Evolutionary conservation across 768 basidiomycete genomes (phyloP).

Genomic region (Lactifluus subvellereus): DNA sequence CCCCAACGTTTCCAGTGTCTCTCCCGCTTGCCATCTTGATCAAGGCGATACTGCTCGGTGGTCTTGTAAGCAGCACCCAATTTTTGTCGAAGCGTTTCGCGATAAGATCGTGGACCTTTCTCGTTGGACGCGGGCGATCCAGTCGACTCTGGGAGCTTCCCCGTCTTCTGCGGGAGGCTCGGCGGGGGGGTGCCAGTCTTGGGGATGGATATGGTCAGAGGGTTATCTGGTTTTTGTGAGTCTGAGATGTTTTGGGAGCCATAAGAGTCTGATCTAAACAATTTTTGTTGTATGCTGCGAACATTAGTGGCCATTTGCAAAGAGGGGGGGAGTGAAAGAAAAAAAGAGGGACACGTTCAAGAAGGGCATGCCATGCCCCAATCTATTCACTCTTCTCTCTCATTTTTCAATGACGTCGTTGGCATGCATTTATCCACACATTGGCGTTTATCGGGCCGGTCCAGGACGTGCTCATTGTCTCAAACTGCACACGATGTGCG

Average conservation of each 20-base stretch:
- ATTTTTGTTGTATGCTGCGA: constrained; percentile 52
- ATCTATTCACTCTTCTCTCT: neutral
- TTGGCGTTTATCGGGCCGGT: neutral
- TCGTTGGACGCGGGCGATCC: constrained; percentile 17
- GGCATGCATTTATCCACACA: neutral
- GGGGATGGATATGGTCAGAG: constrained; percentile 68
- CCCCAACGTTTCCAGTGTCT: constrained; percentile 99
- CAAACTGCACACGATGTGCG: neutral
- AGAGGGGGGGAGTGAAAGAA: constrained; percentile 17
- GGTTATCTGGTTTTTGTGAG: constrained; percentile 6
- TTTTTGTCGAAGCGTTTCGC: constrained; percentile 56
- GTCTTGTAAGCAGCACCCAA: constrained; percentile 73
- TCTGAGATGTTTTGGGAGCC: constrained; percentile 26
- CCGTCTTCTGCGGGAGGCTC: constrained; percentile 13
- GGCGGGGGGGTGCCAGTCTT: constrained; percentile 41
- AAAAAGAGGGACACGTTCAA: constrained; percentile 11
- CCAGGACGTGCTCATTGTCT: neutral
- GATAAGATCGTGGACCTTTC: constrained; percentile 38
- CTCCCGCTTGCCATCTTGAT: constrained; percentile 72
- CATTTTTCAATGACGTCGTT: constrained; percentile 14
- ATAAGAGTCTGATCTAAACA: constrained; percentile 15
- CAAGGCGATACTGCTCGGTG: constrained; percentile 77
- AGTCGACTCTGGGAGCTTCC: constrained; percentile 3
- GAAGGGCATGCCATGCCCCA: neutral
- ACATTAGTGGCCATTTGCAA: constrained; percentile 38